Base-by-base conservation (phyloP, 345 rosid genomes). In the Pugionium cornutum region DNA sequence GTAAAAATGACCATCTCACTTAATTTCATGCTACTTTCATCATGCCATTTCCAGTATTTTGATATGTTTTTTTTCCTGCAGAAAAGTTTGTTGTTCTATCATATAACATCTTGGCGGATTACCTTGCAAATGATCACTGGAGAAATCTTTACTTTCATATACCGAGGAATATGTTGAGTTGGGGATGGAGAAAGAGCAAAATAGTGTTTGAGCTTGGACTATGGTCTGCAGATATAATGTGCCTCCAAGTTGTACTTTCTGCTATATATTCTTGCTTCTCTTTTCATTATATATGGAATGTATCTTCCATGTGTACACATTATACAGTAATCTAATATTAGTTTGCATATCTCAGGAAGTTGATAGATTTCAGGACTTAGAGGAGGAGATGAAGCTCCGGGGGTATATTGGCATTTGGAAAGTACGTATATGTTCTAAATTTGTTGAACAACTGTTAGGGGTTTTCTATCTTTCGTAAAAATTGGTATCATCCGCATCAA, bases 221-320 rank as follows among this genome's bases (percentile, higher is more conserved):
- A 7, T 89, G 98, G 98, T 86, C 91, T 28, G 85, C 98, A 9
- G 98, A 92, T 76, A 86, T 92, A 67, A 78, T 92, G 94, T 92
- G 98, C 82, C 81, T 92, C 56, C 98, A 92, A 94, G 97, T 92
- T 65, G 55, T 56, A 51, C 6, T 35, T 60, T 62, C 34, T 66
- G 41, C 62, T 8, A 10, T 7, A 28, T 55, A 39, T 25, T 45
- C 9, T 57, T 10, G 7, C 9, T 37, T 71, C 30, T 41, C 3
- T 51, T 32, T 25, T 45, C 43, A 10, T 56, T 11, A 31, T 41
- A 30, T 48, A 37, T 6, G 4, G 28, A 34, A 49, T 52, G 10
- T 64, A 50, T 57, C 47, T 64, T 32, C 47, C 52, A 30, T 55
- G 28, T 55, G 62, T 5, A 18, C 18, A 18, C 18, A 18, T 18